Base-by-base conservation (phyloP, 2,329 filamentous ascomycete genomes). In the Neocatenulostroma microsporum region DNA sequence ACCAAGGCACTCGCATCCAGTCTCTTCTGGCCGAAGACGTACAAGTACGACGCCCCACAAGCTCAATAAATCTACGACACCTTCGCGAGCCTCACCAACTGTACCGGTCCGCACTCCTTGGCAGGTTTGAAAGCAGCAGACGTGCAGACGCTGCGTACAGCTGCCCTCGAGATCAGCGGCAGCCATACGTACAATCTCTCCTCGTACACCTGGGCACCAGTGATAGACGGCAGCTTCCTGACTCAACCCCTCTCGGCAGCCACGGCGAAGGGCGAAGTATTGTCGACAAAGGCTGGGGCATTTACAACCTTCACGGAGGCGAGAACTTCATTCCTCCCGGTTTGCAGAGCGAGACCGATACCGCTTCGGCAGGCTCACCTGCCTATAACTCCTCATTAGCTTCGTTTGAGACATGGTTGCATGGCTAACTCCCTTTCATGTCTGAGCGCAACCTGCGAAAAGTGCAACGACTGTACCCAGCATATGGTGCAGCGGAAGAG, bases 291-390 rank as follows among this genome's bases (percentile, higher is more conserved):
- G 64, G 67, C 0, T 71, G 70, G 44, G 64, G 66, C 12, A 72
- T 70, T 62, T 79, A 78, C 53, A 80, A 80, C 51, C 66, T 69
- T 1, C 70, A 77, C 49, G 76, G 80, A 55, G 76, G 76, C 14
- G 69, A 79, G 51, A 76, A 73, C 43, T 80, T 80, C 47, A 61
- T 77, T 15, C 73, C 74, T 0, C 51, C 67, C 0, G 70, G 68
- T 0, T 59, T 79, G 2, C 50, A 58, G n/a, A 59, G 56, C 30
- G 41, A 44, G 0, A 44, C 49, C 4, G 20, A 38, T 15, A 17
- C 28, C 10, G 28, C 36, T 0, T 53, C 57, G 5, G 49, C 52
- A 0, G 62, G 64, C 23, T 15, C 34, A 27, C 35, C 40, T 10
- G 19, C 30, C 0, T 77, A 72, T 50, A 75, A 76, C 44, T 64